phyloP scores from a whole-genome alignment of 2,329 filamentous ascomycete genomes.

The Clonostachys chloroleuca region DNA sequence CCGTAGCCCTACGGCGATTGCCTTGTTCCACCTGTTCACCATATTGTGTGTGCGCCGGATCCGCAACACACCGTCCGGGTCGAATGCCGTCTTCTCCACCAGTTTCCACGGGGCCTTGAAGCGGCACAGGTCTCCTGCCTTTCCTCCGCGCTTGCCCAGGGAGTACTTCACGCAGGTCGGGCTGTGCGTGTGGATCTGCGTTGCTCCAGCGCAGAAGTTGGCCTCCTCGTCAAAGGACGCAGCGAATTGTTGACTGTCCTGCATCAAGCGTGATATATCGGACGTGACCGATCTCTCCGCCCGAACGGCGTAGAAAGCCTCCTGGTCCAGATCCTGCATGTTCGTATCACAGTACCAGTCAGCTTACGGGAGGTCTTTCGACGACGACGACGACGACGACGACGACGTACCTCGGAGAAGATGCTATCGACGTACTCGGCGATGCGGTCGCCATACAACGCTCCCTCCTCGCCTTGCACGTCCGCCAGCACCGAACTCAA shows the following conservation, averaged over 20 bases:
- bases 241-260: not conserved
- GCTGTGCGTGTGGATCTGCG: not conserved
- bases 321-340: not conserved
- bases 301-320: not conserved
- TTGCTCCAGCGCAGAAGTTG: no score
- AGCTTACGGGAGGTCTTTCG: not conserved
- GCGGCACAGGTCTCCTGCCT: not conserved
- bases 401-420: not conserved
- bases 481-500: slow-evolving; percentile 1
- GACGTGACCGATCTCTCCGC: not conserved
- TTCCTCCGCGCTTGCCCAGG: not conserved
- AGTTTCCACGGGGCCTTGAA: not conserved
- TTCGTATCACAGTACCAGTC: no score
- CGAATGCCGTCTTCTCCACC: not conserved
- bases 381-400: no score
- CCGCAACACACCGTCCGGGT: not conserved
- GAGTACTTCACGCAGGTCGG: not conserved
- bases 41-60: not conserved
- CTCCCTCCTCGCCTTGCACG: not conserved
- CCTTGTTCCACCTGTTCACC: not conserved
- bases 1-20: not conserved
- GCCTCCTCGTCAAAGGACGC: not conserved
- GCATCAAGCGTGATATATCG: not conserved
- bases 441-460: not conserved
- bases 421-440: not conserved